Conservation (phyloP, 1,284 basidiomycete species). For the Boletus sp. region DNA sequence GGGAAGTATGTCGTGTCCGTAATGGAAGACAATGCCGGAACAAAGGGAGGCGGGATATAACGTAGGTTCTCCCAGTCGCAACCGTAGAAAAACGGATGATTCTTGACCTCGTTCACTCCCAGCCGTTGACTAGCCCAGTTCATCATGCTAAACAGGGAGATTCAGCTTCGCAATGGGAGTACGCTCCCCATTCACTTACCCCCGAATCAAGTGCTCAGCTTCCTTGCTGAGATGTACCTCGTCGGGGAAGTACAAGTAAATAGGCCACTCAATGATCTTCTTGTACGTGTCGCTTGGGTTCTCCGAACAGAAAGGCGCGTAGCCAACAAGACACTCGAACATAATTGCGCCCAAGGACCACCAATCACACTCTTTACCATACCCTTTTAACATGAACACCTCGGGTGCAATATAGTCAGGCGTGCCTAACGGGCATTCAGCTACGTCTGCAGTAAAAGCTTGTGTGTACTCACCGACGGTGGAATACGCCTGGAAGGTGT, state of each 20-base stretch:
- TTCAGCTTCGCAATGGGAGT: slow-evolving; percentile 8
- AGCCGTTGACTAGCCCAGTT: slow-evolving; percentile 80
- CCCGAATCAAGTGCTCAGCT: slow-evolving; percentile 86
- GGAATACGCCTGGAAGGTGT: slow-evolving; percentile 75
- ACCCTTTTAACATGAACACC: slow-evolving; percentile 96
- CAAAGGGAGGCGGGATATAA: slow-evolving; percentile 93
- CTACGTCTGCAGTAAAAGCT: not conserved
- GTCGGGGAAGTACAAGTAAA: slow-evolving; percentile 90
- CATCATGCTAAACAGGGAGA: slow-evolving; percentile 58
- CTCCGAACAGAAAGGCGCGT: slow-evolving; percentile 97
- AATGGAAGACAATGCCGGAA: slow-evolving; percentile 87
- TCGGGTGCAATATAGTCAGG: slow-evolving; percentile 89
- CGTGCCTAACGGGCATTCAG: slow-evolving; percentile 33
- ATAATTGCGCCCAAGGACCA: slow-evolving; percentile 97
- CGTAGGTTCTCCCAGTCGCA: slow-evolving; percentile 92
- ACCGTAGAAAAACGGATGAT: slow-evolving; percentile 94
- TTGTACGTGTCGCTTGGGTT: slow-evolving; percentile 97
- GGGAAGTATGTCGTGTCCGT: slow-evolving; percentile 98
- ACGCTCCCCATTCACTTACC: slow-evolving; percentile 41
- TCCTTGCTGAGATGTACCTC: slow-evolving; percentile 93
- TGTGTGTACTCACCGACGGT: slow-evolving; percentile 74
- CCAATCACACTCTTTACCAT: slow-evolving; percentile 98
- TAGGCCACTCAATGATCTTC: slow-evolving; percentile 96
- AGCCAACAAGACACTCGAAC: slow-evolving; percentile 97
- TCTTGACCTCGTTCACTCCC: slow-evolving; percentile 85